Evolutionary conservation across 2,329 filamentous ascomycete species (phyloP), one percentile per base, ranked within the genome.

Genomic region (Colletotrichum sp.): DNA sequence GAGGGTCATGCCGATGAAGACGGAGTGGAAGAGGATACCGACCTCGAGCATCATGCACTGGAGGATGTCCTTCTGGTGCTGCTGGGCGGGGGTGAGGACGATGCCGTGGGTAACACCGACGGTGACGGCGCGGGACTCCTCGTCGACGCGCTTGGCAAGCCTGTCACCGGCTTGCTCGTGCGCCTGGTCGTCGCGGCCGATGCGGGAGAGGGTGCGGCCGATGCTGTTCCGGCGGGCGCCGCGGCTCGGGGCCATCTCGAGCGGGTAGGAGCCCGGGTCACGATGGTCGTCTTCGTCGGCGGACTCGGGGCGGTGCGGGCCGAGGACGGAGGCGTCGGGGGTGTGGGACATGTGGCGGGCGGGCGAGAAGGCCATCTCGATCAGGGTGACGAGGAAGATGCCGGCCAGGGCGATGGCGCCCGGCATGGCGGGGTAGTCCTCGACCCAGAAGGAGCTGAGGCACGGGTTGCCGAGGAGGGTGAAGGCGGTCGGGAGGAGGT

Each of bases 1-100:
- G 57, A 96, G 88, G 5, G 94, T 94, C 93, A 96, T 96, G 76
- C 94, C 94, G 79, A 96, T 96, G 81, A 96, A 96, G 76, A 96
- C 88, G 81, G 92, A 94, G 85, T 95, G 93, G 82, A 95, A 95
- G 16, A 95, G 88, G 78, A 96, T 96, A 32, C 94, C 94, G 32
- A 94, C 93, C 85, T 96, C 94, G 18, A 96, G 90, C 71, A 96
- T 88, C 74, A 96, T 88, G 78, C 94, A 96, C 83, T 96, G 94
- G 13, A 96, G 87, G 78, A 95, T 90, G 79, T 93, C 90, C 72
- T 93, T 91, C 80, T 93, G 92, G 77, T 84, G 81, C 78, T 91
- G 88, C 84, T 93, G 87, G 82, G 94, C 88, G 66, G 90, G 80
- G 67, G 82, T 86, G 77, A 84, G 82, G 18, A 65, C 68, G 77